Evolutionary conservation across 2,329 filamentous ascomycete species (phyloP), one percentile per base, ranked within the genome.

Genomic region (Paraphaeosphaeria minitans): DNA sequence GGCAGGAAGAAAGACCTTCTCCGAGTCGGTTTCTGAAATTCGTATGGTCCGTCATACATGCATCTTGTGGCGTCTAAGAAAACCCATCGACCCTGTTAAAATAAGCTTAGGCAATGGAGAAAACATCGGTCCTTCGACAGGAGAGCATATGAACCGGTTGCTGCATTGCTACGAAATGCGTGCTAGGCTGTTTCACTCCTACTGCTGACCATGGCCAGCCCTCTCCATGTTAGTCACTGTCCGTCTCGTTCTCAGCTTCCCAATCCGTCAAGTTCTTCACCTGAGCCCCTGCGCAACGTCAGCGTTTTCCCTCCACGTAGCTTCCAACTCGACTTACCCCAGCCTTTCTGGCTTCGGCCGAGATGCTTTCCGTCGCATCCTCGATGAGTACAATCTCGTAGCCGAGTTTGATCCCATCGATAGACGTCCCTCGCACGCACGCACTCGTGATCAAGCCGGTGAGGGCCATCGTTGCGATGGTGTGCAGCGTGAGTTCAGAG

Each of bases 341-440:
- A 69, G 9, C 53, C 61, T 21, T 64, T 45, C 49, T 69, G 27
- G 62, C 51, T 27, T 59, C 61, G 19, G 52, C 60, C 14, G 62
- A 63, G 35, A 61, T 19, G 21, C 56, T 66, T 53, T 69, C 67
- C 4, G 64, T 69, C 35, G 66, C 67, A 62, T 69, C 67, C 47
- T 69, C 63, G 27, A 69, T 63, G 0, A 69, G 56, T 4, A 67
- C 42, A 14, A 68, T 64, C 42, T 69, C 61, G 46, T 65, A 69
- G 6, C 66, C 64, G 21, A 67, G 43, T 58, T 69, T 68, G 37
- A 65, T 65, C 16, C 64, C 67, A 52, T 67, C 67, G 46, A 66
- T 69, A 12, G 59, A 63, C 9, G 64, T 68, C 12, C 66, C 67
- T 16, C 63, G 55, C 37, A 67, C 66, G 53, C 65, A 69, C 0